These are phyloP conservation scores for Lentinula sp. DNA, from an alignment of 768 basidiomycete genomes.

Conservation along the genomic window DNA sequence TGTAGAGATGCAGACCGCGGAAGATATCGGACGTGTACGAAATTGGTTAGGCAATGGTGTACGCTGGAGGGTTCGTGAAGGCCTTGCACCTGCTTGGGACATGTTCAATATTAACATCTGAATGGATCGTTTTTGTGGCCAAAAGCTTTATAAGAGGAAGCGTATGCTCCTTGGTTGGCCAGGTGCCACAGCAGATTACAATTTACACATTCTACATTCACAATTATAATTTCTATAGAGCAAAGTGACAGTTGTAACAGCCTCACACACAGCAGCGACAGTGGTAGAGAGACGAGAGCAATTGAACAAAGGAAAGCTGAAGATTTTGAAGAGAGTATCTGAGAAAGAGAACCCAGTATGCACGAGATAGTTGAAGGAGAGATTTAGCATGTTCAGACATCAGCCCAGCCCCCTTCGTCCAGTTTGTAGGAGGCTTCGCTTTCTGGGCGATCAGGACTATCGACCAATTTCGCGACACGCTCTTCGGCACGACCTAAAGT, in stretches of 20 bases:
- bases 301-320: not conserved
- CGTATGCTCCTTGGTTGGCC: no score
- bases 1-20: slow-evolving; percentile 20
- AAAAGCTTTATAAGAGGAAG: no score
- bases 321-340: not conserved
- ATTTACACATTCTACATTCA: not conserved
- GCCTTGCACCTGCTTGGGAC: slow-evolving; percentile 6
- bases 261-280: not conserved
- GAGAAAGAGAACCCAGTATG: slow-evolving; percentile 8
- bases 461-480: slow-evolving; percentile 85
- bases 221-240: not conserved
- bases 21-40: not conserved
- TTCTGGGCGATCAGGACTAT: slow-evolving; percentile 85
- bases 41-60: slow-evolving; percentile 6
- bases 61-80: slow-evolving; percentile 8
- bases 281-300: not conserved
- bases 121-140: no score
- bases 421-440: slow-evolving; percentile 90
- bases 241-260: no score
- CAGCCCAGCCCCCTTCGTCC: slow-evolving; percentile 87
- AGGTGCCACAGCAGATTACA: not conserved
- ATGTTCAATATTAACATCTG: slow-evolving; percentile 2
- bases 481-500: slow-evolving; percentile 80
- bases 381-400: slow-evolving; percentile 56
- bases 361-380: slow-evolving; percentile 24